Evolutionary conservation across 345 rosid species (phyloP).

Genomic region (Gynandropsis gynandra): DNA sequence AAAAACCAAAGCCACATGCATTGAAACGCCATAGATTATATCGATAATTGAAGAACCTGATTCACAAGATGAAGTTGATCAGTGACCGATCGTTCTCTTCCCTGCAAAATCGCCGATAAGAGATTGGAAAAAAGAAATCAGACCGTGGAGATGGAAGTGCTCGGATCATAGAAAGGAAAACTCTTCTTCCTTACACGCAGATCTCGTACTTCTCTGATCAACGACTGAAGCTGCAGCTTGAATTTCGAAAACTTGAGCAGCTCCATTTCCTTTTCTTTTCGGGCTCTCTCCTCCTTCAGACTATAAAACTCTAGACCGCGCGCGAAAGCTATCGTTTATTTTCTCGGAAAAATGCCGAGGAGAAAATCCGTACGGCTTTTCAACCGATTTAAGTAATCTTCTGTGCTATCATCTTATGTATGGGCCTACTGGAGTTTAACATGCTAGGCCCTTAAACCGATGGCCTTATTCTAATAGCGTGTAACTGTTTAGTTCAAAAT

Average conservation of each 20-base stretch:
- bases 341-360: constrained; percentile 14
- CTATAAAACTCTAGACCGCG: constrained; percentile 18
- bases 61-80: constrained; percentile 38
- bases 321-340: constrained; percentile 1
- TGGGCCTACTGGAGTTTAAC: too few species aligned
- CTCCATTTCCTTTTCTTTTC: constrained; percentile 62
- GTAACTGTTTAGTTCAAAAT: too few species aligned
- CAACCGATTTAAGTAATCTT: too few species aligned
- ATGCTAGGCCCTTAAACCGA: too few species aligned
- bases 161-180: constrained; percentile 13
- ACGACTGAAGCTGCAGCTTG: constrained; percentile 66
- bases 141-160: constrained; percentile 6
- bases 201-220: constrained; percentile 56
- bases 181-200: constrained; percentile 40
- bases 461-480: too few species aligned
- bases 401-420: too few species aligned
- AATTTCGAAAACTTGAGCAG: constrained; percentile 71
- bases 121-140: constrained; percentile 3
- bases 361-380: too few species aligned
- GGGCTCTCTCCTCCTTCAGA: constrained; percentile 14
- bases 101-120: constrained; percentile 31
- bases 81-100: constrained; percentile 47
- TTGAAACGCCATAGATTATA: background rate
- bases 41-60: constrained; percentile 38
- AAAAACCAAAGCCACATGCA: constrained; percentile 4